These are phyloP conservation scores for Salix koriyanagi DNA, from an alignment of 345 rosid genomes.

Conservation along the genomic window DNA sequence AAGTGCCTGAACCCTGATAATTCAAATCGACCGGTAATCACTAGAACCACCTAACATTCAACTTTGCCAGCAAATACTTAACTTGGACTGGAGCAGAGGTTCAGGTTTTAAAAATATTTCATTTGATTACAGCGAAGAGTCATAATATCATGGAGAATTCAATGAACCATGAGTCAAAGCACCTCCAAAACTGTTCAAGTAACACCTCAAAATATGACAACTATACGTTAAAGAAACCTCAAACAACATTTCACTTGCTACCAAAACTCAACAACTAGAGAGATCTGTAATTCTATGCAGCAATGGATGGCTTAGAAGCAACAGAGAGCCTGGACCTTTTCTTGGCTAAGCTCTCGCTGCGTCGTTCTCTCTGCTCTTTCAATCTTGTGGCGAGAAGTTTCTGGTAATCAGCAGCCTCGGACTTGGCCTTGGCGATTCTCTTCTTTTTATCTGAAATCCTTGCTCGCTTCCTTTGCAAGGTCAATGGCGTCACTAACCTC, in stretches of 20 bases:
- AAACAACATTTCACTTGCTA: background rate
- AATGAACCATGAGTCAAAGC: background rate
- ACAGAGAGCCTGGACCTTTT: constrained; percentile 25
- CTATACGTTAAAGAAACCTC: background rate
- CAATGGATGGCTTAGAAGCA: constrained; percentile 28
- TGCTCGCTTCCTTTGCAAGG: constrained; percentile 24
- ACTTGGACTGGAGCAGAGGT: too few species aligned
- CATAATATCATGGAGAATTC: background rate
- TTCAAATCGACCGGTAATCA: background rate
- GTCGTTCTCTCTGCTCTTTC: constrained; percentile 33
- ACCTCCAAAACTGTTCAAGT: background rate
- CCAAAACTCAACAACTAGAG: constrained; percentile 3
- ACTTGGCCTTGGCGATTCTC: constrained; percentile 29
- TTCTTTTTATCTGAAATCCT: constrained; percentile 29
- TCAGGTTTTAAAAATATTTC: background rate
- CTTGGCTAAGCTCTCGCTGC: constrained; percentile 30
- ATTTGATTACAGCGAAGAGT: background rate
- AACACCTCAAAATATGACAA: background rate
- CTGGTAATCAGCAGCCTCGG: constrained; percentile 25
- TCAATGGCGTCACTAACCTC: constrained; percentile 26
- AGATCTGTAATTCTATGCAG: constrained; percentile 1
- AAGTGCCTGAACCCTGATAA: background rate
- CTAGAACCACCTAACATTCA: background rate
- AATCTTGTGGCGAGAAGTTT: constrained; percentile 27
- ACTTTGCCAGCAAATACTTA: background rate